phyloP scores from a whole-genome alignment of 805 yeast genomes.

The Teunomyces kruisii region DNA sequence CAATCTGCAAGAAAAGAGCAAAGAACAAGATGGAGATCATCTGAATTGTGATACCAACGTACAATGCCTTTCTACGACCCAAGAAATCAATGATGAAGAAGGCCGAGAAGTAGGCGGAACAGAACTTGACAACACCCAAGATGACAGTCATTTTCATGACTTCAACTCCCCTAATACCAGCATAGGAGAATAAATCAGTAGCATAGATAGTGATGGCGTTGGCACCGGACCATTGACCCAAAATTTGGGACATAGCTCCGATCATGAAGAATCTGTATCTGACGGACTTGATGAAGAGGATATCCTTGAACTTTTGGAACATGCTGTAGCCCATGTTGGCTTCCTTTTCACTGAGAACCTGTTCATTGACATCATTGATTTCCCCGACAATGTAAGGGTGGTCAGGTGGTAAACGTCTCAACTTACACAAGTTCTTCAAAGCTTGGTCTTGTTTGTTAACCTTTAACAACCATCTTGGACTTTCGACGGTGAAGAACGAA shows the following conservation, averaged over 20 bases:
- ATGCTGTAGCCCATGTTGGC: constrained; percentile 17
- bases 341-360: constrained; percentile 35
- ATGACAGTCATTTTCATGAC: constrained; percentile 49
- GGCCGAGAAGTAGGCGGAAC: constrained; percentile 48
- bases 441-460: constrained; percentile 43
- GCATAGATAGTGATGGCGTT: constrained; percentile 57
- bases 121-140: constrained; percentile 53
- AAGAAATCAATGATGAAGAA: constrained; percentile 54
- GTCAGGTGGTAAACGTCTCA: constrained; percentile 45
- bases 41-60: constrained; percentile 50
- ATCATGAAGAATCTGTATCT: constrained; percentile 46
- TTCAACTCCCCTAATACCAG: constrained; percentile 45
- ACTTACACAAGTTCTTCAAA: constrained; percentile 34
- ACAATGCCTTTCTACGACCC: constrained; percentile 52
- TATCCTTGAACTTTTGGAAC: constrained; percentile 29
- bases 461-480: constrained; percentile 54
- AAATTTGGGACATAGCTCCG: constrained; percentile 43
- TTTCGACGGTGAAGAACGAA: constrained; percentile 46
- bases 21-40: constrained; percentile 42
- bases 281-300: constrained; percentile 37
- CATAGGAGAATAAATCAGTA: constrained; percentile 46
- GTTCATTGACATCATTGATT: constrained; percentile 50
- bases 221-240: constrained; percentile 63
- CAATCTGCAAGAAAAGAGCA: constrained; percentile 46
- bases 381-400: constrained; percentile 53